Percentiles rank a stretch among this genome's conserved stretches.
Conservation (phyloP, 1,139 yeast species). For the Blastobotrys illinoisensis region DNA sequence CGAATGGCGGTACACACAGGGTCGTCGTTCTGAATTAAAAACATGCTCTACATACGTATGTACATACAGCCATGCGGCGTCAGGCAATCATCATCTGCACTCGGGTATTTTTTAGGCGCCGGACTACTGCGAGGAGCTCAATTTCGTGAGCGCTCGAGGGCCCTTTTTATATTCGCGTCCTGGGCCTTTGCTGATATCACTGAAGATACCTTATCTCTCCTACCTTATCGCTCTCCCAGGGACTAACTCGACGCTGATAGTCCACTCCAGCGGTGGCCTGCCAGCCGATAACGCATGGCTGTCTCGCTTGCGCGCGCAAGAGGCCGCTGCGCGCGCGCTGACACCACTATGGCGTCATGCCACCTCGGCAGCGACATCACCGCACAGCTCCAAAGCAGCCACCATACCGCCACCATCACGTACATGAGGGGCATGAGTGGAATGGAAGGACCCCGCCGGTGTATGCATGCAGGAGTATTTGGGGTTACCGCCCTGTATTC, state of each 20-base stretch:
- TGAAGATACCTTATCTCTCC: too few species aligned
- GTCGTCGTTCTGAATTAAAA: not conserved
- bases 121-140: not conserved
- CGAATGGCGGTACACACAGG: not conserved
- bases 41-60: not conserved
- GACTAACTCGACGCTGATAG: not conserved
- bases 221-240: not conserved
- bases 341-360: not conserved
- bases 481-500: too few species aligned
- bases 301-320: not conserved
- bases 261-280: not conserved
- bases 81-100: not conserved
- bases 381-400: not conserved
- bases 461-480: not conserved
- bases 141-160: not conserved
- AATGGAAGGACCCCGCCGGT: too few species aligned
- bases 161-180: not conserved
- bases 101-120: not conserved
- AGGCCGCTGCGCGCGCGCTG: not conserved
- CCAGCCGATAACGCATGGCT: not conserved
- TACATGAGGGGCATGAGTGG: too few species aligned
- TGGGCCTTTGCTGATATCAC: not conserved
- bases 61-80: slow-evolving; percentile 1
- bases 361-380: not conserved
- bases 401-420: too few species aligned